Conservation (phyloP, 306 rosid species). For the Gleditsia sinensis region DNA sequence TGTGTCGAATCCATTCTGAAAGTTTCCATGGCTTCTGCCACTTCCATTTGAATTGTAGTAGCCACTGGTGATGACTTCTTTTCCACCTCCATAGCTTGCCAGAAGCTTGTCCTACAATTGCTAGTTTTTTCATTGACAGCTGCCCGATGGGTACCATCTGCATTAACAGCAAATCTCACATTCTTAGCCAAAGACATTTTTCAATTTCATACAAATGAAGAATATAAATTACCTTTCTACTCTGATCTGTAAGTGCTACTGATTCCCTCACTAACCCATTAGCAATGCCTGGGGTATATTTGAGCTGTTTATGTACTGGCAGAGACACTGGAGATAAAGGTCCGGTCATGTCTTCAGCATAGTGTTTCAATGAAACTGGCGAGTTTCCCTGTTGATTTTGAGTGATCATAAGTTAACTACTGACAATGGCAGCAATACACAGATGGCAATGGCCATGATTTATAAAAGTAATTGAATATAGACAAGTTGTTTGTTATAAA, state of each 20-base stretch:
- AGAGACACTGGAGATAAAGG: constrained; percentile 76
- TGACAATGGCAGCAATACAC: too few species aligned
- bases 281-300: constrained; percentile 83
- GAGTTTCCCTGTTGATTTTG: constrained; percentile 57
- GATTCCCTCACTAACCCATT: constrained; percentile 75
- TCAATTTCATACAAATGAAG: constrained; percentile 25
- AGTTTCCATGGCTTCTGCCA: constrained; percentile 99
- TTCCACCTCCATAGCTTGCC: constrained; percentile 98
- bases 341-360: constrained; percentile 61
- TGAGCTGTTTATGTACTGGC: constrained; percentile 80
- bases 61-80: constrained; percentile 97
- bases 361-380: constrained; percentile 66
- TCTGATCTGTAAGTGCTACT: constrained; percentile 65
- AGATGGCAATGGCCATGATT: too few species aligned
- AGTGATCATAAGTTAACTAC: constrained; percentile 33
- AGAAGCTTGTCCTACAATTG: constrained; percentile 69
- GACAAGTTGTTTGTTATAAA: too few species aligned
- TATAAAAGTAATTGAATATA: too few species aligned
- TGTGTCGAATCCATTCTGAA: constrained; percentile 86
- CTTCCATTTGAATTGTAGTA: constrained; percentile 92
- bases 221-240: constrained; percentile 61
- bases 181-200: constrained; percentile 32
- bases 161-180: constrained; percentile 35
- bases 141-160: constrained; percentile 94
- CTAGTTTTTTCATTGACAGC: constrained; percentile 74